phyloP scores from a whole-genome alignment of 352 stramenopile genomes.

The Pythium folliculosum region DNA sequence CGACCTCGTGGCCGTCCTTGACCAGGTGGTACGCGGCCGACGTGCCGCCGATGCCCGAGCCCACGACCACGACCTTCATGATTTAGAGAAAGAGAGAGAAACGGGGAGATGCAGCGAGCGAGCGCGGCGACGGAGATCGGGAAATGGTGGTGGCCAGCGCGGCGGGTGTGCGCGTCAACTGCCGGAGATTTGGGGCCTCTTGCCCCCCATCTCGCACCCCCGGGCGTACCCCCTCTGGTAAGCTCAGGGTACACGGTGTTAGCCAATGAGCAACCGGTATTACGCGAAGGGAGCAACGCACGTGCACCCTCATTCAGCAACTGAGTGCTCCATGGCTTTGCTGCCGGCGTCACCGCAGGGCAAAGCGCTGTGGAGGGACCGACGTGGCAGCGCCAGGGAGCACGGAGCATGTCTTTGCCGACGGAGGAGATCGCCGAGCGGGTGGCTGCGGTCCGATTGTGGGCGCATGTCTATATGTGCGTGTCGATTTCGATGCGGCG shows the following conservation, averaged over 20 bases:
- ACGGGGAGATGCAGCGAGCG: not conserved
- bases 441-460: too few species aligned
- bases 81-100: not conserved
- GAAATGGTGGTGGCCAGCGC: conserved; percentile 20
- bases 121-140: conserved; percentile 10
- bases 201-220: conserved; percentile 15
- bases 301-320: conserved; percentile 10
- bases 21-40: conserved; percentile 84
- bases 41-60: conserved; percentile 79
- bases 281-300: conserved; percentile 4
- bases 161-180: not conserved
- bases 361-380: not conserved
- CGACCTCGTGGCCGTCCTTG: conserved; percentile 82
- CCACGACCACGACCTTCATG: conserved; percentile 88
- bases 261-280: conserved; percentile 12
- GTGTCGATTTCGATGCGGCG: not conserved
- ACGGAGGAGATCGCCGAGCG: not conserved
- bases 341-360: not conserved
- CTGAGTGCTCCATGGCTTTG: conserved; percentile 12
- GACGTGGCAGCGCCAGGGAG: conserved; percentile 10
- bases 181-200: not conserved
- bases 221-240: not conserved
- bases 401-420: conserved; percentile 23
- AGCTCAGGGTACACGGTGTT: not conserved
- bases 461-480: conserved; percentile 17